Base-by-base conservation (phyloP, 768 basidiomycete species). In the Phlebiopsis gigantea region DNA sequence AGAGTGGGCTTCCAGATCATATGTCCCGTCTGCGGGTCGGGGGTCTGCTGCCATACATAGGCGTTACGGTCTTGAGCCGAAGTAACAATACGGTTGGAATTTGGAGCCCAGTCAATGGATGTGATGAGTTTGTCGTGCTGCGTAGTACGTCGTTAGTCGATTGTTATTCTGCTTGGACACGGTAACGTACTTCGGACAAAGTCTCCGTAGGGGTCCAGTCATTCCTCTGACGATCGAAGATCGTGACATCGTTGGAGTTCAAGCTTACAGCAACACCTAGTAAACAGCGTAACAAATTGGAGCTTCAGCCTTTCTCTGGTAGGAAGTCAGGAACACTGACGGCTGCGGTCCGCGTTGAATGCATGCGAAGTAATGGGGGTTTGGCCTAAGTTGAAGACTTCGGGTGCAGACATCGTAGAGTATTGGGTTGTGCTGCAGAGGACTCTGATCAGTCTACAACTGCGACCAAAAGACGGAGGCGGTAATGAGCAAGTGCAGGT, bases 21-120 rank as follows among this genome's bases (percentile, higher is more conserved):
- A 45, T 76, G 79, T 5, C 91, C 91, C 0, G 90, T 88, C 57
- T 79, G 75, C 1, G 85, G 77, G 63, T 94, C 89, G 26, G 81
- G 77, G 8, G 81, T 82, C 68, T 89, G 85, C 54, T 92, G 87
- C 97, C 97, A 99, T 29, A 99, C 97, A 67, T 99, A 99, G 34
- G 97, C 96, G 69, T 99, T 99, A 53, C 97, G 79, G 69, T 99
- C 97, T 70, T 99, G 96, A n/a, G 95, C 96, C 64, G 93, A 92
- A 12, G 97, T 98, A 24, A 99, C 96, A 73, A 99, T 96, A 45
- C 92, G 88, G 73, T 98, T 98, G 46, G 97, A 93, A 63, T 83
- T 82, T 17, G 95, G 94, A 12, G 95, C 97, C 97, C 97, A 99
- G 70, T 98, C 95, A 70, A 99, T 97, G 55, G 93, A 94, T 2